Percentiles rank a stretch among this genome's conserved stretches.
These are phyloP conservation scores for Chalciporus chontae DNA, from an alignment of 768 basidiomycete genomes.

Conservation along the genomic window DNA sequence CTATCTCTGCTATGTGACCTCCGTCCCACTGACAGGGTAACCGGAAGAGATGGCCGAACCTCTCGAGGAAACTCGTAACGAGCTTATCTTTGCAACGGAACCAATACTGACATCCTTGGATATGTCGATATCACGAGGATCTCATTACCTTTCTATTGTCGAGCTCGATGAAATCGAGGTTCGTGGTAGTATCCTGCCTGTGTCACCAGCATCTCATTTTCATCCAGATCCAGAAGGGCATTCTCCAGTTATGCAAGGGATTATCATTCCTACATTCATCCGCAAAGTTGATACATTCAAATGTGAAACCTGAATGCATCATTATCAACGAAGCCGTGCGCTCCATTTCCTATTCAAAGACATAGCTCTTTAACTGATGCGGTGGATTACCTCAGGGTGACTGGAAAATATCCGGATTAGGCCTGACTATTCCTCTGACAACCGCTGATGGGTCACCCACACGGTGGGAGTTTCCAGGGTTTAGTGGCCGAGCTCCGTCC, in stretches of 20 bases:
- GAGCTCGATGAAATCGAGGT: conserved; percentile 98
- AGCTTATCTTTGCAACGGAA: conserved; percentile 93
- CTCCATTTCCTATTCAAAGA: conserved; percentile 7
- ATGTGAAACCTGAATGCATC: conserved; percentile 82
- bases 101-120: conserved; percentile 80
- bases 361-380: not conserved
- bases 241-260: conserved; percentile 89
- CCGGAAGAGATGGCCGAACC: conserved; percentile 93
- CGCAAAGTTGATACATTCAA: conserved; percentile 88
- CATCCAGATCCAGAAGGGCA: conserved; percentile 88
- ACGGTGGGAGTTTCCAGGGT: conserved; percentile 88
- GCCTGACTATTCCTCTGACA: conserved; percentile 76
- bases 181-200: conserved; percentile 17
- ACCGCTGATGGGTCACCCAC: conserved; percentile 67
- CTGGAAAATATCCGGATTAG: conserved; percentile 94
- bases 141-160: conserved; percentile 51
- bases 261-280: conserved; percentile 89
- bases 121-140: conserved; percentile 66
- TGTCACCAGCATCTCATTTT: conserved; percentile 3
- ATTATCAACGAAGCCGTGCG: conserved; percentile 85
- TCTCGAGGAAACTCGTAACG: conserved; percentile 85
- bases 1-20: not conserved
- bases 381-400: conserved; percentile 66
- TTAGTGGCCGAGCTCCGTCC: conserved; percentile 73
- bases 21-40: conserved; percentile 3